phyloP scores from a whole-genome alignment of 148 eudicot species.

The Camellia granthamiana region DNA sequence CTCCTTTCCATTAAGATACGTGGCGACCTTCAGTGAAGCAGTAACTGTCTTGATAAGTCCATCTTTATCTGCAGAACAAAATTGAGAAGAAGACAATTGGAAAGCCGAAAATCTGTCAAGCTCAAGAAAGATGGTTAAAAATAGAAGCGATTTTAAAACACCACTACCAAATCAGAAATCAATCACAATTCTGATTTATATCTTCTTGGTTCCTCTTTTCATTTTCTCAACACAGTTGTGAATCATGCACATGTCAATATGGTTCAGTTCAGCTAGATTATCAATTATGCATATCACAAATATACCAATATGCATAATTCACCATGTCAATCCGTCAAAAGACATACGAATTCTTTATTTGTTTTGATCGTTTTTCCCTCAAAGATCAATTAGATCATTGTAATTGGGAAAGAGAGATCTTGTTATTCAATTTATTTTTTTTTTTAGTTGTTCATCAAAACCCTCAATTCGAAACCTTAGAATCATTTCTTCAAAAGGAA shows the following conservation, averaged over 20 bases:
- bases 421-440: not conserved
- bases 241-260: not conserved
- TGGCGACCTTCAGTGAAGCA: not conserved
- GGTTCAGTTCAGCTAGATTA: not conserved
- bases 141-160: not conserved
- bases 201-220: not conserved
- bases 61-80: slow-evolving; percentile 13
- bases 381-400: not conserved
- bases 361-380: not conserved
- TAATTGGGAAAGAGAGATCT: not conserved
- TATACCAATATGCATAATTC: not conserved
- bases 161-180: not conserved
- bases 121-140: not conserved
- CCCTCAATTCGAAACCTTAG: not conserved
- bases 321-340: not conserved
- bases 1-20: not conserved
- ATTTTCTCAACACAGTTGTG: not conserved
- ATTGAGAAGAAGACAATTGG: not conserved
- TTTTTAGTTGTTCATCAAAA: not conserved
- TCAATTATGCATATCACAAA: not conserved
- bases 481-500: not conserved
- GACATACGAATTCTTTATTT: not conserved
- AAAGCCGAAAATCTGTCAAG: slow-evolving; percentile 1
- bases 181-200: not conserved
- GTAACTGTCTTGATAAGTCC: not conserved